phyloP scores from a whole-genome alignment of 805 yeast species.

The Wickerhamiella australiensis region DNA sequence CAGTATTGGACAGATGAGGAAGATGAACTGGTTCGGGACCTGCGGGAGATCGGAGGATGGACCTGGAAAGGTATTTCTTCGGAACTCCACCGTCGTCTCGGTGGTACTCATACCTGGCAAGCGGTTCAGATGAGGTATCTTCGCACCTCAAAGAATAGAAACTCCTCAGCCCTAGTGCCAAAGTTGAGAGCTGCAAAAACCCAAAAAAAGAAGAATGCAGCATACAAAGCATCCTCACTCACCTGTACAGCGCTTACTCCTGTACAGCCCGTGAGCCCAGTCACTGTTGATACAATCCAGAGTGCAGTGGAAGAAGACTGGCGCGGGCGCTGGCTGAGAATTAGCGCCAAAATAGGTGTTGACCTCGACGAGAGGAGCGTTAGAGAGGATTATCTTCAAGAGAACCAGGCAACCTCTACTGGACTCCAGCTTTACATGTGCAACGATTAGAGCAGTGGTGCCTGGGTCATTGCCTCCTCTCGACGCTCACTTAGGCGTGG shows the following conservation, averaged over 20 bases:
- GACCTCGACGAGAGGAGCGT: background rate
- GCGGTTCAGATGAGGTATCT: conserved; percentile 39
- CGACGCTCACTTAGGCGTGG: too few relatives aligned
- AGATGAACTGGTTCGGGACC: background rate
- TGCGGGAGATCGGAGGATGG: conserved; percentile 2
- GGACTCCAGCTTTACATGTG: background rate
- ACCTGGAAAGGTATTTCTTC: conserved; percentile 28
- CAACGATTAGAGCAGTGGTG: background rate
- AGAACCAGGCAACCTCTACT: background rate
- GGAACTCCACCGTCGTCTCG: conserved; percentile 24
- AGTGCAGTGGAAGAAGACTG: background rate
- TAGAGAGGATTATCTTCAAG: background rate
- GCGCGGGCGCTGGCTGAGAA: conserved; percentile 5
- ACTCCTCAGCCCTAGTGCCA: background rate
- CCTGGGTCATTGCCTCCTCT: too few relatives aligned
- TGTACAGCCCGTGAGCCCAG: background rate
- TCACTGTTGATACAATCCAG: background rate
- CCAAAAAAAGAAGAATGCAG: too few relatives aligned
- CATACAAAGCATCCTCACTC: too few relatives aligned
- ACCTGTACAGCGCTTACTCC: too few relatives aligned
- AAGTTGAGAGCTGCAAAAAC: background rate
- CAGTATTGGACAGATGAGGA: conserved; percentile 10
- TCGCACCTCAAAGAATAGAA: conserved; percentile 18
- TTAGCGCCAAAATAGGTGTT: conserved; percentile 1
- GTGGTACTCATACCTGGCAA: conserved; percentile 28